Evolutionary conservation across 1,139 yeast species (phyloP).

Genomic region (Fermentozyma sake): DNA sequence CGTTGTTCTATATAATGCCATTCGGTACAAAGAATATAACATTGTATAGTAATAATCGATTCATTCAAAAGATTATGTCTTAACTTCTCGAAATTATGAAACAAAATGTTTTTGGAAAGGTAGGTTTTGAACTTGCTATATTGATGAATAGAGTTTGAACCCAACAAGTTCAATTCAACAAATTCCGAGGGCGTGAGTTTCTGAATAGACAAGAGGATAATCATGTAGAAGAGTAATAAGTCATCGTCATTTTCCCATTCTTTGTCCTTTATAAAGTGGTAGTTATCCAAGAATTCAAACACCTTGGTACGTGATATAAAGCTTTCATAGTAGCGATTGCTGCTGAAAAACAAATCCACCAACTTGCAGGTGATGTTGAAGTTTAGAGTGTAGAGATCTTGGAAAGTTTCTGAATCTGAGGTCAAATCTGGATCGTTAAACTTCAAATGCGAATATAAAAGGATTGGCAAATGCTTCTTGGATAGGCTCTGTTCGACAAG

Average conservation of each 20-base stretch:
- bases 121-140: slow-evolving; percentile 22
- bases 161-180: slow-evolving; percentile 23
- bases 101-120: slow-evolving; percentile 28
- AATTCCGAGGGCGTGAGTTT: slow-evolving; percentile 34
- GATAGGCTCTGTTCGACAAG: slow-evolving; percentile 24
- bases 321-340: slow-evolving; percentile 26
- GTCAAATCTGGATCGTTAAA: slow-evolving; percentile 20
- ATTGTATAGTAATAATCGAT: slow-evolving; percentile 43
- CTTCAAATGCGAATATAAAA: slow-evolving; percentile 14
- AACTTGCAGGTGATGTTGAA: slow-evolving; percentile 21
- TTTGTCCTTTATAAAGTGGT: slow-evolving; percentile 26
- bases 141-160: slow-evolving; percentile 16
- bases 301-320: slow-evolving; percentile 27
- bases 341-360: slow-evolving; percentile 31
- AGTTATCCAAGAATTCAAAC: slow-evolving; percentile 25
- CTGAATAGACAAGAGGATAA: slow-evolving; percentile 36
- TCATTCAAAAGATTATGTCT: slow-evolving; percentile 45
- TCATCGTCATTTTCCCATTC: slow-evolving; percentile 52
- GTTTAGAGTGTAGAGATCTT: slow-evolving; percentile 19
- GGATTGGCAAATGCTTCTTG: slow-evolving; percentile 27
- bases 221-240: slow-evolving; percentile 41
- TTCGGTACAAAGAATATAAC: slow-evolving; percentile 49
- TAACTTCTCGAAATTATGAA: slow-evolving; percentile 36
- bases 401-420: slow-evolving; percentile 17
- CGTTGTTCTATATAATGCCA: slow-evolving; percentile 46